Percentiles rank a stretch among this genome's conserved stretches.
These are phyloP conservation scores for Cenchrus americanus DNA, from an alignment of 176 grass and related monocot genomes.

Conservation along the genomic window DNA sequence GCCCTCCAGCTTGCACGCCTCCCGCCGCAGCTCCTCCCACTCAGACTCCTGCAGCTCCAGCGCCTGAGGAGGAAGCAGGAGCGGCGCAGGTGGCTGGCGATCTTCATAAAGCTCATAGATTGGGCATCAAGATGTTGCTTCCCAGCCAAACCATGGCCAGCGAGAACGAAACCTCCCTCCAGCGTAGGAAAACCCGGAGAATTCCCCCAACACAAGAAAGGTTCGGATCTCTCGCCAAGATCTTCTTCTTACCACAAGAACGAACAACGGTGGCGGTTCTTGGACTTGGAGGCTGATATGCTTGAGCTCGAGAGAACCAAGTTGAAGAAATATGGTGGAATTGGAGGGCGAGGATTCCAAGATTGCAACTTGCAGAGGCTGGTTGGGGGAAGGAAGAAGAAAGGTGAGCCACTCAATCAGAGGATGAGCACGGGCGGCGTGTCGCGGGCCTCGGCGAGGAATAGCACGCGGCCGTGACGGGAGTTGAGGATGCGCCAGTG, in stretches of 20 bases:
- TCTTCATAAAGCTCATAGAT: slow-evolving; percentile 82
- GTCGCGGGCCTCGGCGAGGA: no score
- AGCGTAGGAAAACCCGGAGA: slow-evolving; percentile 52
- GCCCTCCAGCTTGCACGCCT: no score
- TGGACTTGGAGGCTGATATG: background rate
- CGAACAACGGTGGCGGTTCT: background rate
- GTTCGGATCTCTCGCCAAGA: slow-evolving; percentile 28
- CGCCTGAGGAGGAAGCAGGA: slow-evolving; percentile 89
- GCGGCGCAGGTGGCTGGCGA: slow-evolving; percentile 70
- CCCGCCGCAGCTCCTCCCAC: no score
- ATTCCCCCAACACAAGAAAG: background rate
- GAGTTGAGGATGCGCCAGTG: no score
- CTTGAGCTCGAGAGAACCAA: background rate
- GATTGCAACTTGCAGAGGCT: slow-evolving; percentile 19
- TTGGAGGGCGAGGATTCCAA: background rate
- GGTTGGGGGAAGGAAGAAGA: background rate
- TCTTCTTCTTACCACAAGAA: slow-evolving; percentile 9
- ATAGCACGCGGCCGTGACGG: no score
- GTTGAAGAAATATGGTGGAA: background rate
- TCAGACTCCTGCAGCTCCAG: no score
- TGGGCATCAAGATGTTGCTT: slow-evolving; percentile 42
- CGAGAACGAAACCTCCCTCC: slow-evolving; percentile 54
- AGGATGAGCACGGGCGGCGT: background rate
- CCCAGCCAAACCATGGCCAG: slow-evolving; percentile 47
- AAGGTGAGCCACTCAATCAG: slow-evolving; percentile 21